These are phyloP conservation scores for Eragrostis tef DNA, from an alignment of 202 grass and related monocot species.

Conservation along the genomic window DNA sequence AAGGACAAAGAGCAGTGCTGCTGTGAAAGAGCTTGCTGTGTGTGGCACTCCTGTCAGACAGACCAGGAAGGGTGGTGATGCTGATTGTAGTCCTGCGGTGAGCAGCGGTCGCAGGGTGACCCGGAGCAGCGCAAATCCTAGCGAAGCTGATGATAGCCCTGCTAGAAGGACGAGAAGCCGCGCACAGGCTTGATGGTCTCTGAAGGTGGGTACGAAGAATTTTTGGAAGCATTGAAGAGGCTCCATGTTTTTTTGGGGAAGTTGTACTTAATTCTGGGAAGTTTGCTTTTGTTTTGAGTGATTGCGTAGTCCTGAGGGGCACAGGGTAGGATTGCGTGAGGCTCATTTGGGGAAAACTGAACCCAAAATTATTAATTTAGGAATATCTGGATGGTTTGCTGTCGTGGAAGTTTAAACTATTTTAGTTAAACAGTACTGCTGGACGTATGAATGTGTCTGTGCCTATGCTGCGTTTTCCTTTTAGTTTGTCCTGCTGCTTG, in stretches of 20 bases:
- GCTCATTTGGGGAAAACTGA: background rate
- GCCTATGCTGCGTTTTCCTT: background rate
- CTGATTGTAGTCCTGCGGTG: slow-evolving; percentile 23
- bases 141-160: slow-evolving; percentile 39
- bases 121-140: background rate
- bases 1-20: slow-evolving; percentile 29
- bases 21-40: background rate
- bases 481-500: background rate
- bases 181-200: slow-evolving; percentile 6
- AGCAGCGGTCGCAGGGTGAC: slow-evolving; percentile 33
- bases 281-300: slow-evolving; percentile 5
- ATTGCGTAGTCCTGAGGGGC: background rate
- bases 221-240: background rate
- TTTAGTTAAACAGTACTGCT: background rate
- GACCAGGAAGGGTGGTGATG: slow-evolving; percentile 30
- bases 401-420: background rate
- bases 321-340: background rate
- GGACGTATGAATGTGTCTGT: background rate
- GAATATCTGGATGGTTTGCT: background rate
- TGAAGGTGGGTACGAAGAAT: background rate
- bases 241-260: slow-evolving; percentile 32
- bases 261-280: slow-evolving; percentile 19
- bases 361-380: background rate
- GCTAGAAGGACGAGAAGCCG: slow-evolving; percentile 40
- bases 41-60: background rate